Evolutionary conservation across 2,329 filamentous ascomycete genomes (phyloP).

Genomic region (Nigrospora oryzae): DNA sequence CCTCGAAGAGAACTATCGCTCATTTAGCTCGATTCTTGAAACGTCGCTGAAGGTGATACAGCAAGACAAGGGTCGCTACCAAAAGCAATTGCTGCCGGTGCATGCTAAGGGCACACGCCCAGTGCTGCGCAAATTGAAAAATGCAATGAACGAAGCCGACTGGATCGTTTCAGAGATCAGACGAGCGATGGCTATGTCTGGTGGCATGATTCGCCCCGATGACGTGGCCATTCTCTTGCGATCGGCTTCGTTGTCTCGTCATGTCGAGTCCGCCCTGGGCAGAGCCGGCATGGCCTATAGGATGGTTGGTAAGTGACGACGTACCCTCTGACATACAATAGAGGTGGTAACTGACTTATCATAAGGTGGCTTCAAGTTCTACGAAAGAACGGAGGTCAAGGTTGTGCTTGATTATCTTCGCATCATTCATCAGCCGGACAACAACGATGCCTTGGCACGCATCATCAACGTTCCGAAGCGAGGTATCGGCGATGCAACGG

Average conservation of each 20-base stretch:
- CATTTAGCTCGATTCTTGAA: constrained; percentile 74
- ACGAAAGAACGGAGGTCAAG: constrained; percentile 85
- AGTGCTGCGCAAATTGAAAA: constrained; percentile 68
- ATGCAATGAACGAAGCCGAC: constrained; percentile 63
- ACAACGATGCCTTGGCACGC: constrained; percentile 76
- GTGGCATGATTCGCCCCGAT: constrained; percentile 60
- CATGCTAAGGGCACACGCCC: constrained; percentile 74
- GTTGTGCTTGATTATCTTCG: constrained; percentile 80
- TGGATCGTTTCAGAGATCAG: constrained; percentile 86
- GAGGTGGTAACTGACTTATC: constrained; percentile 4
- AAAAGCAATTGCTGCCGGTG: constrained; percentile 71
- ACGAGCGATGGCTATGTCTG: constrained; percentile 61
- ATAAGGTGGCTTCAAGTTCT: constrained; percentile 70
- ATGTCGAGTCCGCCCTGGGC: constrained; percentile 77
- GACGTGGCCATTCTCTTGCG: constrained; percentile 86
- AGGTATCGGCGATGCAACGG: constrained; percentile 70
- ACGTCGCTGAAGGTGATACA: constrained; percentile 81
- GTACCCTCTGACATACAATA: background rate
- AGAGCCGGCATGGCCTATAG: constrained; percentile 78
- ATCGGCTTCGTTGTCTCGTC: constrained; percentile 71
- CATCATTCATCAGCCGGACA: constrained; percentile 74
- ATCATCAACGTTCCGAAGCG: constrained; percentile 80
- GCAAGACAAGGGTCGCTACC: constrained; percentile 73
- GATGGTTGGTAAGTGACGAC: constrained; percentile 61
- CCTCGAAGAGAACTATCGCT: constrained; percentile 90